phyloP scores from a whole-genome alignment of 495 filamentous ascomycete species.

The Penicillium odoratum region DNA sequence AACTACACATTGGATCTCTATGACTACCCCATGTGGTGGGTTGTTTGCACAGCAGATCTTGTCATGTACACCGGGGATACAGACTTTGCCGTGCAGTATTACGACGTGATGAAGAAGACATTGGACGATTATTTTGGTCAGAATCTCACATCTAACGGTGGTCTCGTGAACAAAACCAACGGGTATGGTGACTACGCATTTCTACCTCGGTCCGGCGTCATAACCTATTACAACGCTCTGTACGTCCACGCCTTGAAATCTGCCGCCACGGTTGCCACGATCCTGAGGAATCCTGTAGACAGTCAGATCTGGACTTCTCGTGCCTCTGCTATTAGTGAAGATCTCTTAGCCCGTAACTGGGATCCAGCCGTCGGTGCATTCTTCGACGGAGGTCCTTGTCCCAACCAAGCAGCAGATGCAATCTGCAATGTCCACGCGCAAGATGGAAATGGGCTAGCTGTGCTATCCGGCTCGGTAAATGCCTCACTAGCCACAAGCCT shows the following conservation, averaged over 20 bases:
- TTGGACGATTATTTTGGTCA: conserved; percentile 31
- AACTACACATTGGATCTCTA: conserved; percentile 44
- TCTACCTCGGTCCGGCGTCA: conserved; percentile 40
- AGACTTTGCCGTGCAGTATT: conserved; percentile 27
- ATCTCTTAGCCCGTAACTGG: conserved; percentile 33
- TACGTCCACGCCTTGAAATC: conserved; percentile 44
- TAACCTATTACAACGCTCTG: conserved; percentile 50
- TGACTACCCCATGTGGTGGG: conserved; percentile 52
- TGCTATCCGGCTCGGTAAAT: conserved; percentile 39
- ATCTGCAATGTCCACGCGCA: conserved; percentile 40
- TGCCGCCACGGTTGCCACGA: conserved; percentile 39
- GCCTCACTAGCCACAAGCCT: conserved; percentile 24
- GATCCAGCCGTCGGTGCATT: conserved; percentile 39
- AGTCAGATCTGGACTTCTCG: conserved; percentile 36
- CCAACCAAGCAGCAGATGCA: conserved; percentile 20
- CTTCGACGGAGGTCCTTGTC: conserved; percentile 30
- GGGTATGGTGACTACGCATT: conserved; percentile 52
- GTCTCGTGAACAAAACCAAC: conserved; percentile 38
- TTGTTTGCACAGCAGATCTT: conserved; percentile 41
- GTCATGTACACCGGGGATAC: conserved; percentile 46
- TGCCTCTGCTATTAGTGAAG: conserved; percentile 28
- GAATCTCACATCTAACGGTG: conserved; percentile 18
- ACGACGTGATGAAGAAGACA: conserved; percentile 35
- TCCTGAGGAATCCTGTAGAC: conserved; percentile 28
- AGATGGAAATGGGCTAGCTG: conserved; percentile 46